These are phyloP conservation scores for Hyaloscypha variabilis DNA, from an alignment of 495 filamentous ascomycete species.

Conservation along the genomic window DNA sequence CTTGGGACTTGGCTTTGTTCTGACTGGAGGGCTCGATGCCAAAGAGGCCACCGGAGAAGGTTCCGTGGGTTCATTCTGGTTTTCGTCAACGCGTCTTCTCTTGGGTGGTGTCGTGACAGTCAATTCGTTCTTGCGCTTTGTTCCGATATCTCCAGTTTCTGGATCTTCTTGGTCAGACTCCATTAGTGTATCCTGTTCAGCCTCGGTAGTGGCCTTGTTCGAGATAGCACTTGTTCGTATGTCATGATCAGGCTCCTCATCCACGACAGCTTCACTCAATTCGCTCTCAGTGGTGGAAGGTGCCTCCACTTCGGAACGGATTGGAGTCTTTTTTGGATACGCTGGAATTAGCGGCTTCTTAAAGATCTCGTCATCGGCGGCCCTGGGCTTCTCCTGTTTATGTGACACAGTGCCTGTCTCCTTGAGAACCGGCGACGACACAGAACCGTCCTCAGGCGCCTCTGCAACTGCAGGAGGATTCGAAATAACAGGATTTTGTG, in stretches of 20 bases:
- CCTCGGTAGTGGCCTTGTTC: neutral
- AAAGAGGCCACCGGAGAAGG: neutral
- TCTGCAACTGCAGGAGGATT: neutral
- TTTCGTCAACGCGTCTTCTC: neutral
- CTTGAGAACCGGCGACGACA: neutral
- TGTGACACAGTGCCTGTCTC: neutral
- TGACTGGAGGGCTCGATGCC: neutral
- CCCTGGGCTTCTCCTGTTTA: neutral
- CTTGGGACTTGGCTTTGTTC: neutral
- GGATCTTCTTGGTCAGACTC: neutral
- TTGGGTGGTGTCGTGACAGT: neutral
- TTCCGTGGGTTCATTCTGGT: neutral
- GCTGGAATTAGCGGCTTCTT: neutral
- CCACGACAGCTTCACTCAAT: neutral
- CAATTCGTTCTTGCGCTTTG: constrained; percentile 13
- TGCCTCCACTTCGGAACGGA: neutral
- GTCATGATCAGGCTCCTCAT: neutral
- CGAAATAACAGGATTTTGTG: neutral
- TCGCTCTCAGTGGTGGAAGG: neutral
- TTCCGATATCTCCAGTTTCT: neutral
- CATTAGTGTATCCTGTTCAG: no score
- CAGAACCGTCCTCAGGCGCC: neutral
- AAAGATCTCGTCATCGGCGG: neutral
- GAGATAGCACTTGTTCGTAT: neutral
- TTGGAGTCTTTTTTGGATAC: neutral